Evolutionary conservation across 805 yeast genomes (phyloP), one percentile per base, ranked within the genome.

Genomic region (Myxozyma nipponensis): DNA sequence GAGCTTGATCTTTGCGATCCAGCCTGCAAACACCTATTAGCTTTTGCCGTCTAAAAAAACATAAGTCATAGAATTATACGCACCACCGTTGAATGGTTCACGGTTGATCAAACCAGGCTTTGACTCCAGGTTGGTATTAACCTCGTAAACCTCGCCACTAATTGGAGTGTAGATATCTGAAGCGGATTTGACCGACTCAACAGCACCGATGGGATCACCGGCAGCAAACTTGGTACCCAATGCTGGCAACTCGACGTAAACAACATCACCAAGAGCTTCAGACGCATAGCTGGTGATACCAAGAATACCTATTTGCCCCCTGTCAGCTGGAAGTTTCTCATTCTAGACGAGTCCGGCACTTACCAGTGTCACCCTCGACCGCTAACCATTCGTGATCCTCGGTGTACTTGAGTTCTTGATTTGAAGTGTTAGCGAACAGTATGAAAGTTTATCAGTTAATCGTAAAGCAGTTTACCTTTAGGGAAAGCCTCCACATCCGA

Each of bases 221-320:
- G 76, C 75, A 50, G 74, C 81, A 49, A 83, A 74, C 26, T 65
- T 72, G 37, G 75, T 77, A 37, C 83, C 86, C 36, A 77, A 78
- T 60, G 83, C 90, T 42, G 95, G 95, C 61, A 91, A 76, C 71
- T 93, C 98, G 52, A 90, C 84, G 67, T 77, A 93, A 3, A 98
- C 95, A 49, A 95, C 95, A 70, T 93, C 98, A 40, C 98, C 98
- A 54, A 93, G 78, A 5, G 98, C 95, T 64, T 89, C 96, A 21
- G 96, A 84, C 18, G 98, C 98, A 66, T 93, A 90, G 63, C 79
- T 81, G 50, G 98, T 89, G 69, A 93, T 88, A 26, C 98, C 98
- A 49, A 91, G 19, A 24, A 53, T 47, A 17, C 44, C 53, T 46
- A 75, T n/a, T n/a, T n/a, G n/a, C n/a, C n/a, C n/a, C n/a, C n/a